Conservation (phyloP, 306 rosid genomes). For the Castanopsis chinensis region DNA sequence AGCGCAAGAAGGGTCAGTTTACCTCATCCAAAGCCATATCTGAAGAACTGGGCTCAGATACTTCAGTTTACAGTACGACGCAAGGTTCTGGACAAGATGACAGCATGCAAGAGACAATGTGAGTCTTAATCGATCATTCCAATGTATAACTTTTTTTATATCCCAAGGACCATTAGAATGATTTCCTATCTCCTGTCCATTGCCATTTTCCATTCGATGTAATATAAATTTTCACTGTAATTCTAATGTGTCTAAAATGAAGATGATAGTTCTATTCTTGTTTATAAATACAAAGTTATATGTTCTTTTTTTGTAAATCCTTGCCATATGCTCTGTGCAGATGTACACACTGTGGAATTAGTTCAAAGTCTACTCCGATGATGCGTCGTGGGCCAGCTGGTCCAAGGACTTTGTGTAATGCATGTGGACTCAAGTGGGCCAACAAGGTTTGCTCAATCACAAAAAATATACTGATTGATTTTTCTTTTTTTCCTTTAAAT, state of each 20-base stretch:
- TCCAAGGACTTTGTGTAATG: slow-evolving; percentile 54
- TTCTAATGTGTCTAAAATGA: neutral
- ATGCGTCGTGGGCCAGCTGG: slow-evolving; percentile 64
- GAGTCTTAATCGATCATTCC: slow-evolving; percentile 19
- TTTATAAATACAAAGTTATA: neutral
- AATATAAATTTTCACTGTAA: neutral
- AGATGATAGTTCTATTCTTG: neutral
- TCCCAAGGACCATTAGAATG: neutral
- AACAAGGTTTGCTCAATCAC: slow-evolving; percentile 41
- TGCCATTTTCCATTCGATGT: neutral
- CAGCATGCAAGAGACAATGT: slow-evolving; percentile 46
- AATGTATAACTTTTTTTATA: neutral
- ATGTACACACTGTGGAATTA: slow-evolving; percentile 52
- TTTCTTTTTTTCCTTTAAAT: neutral
- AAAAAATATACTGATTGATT: neutral
- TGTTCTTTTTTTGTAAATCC: neutral
- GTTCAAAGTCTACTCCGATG: slow-evolving; percentile 59
- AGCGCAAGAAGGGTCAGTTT: slow-evolving; percentile 62
- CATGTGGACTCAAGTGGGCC: slow-evolving; percentile 63
- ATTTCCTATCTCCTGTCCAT: slow-evolving; percentile 6
- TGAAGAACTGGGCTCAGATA: slow-evolving; percentile 42
- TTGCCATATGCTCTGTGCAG: slow-evolving; percentile 20
- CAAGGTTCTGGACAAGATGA: slow-evolving; percentile 52
- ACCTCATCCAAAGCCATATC: slow-evolving; percentile 39
- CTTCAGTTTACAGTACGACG: slow-evolving; percentile 25